Evolutionary conservation across 768 basidiomycete genomes (phyloP), one percentile per base, ranked within the genome.

Genomic region (Amanita rubescens): DNA sequence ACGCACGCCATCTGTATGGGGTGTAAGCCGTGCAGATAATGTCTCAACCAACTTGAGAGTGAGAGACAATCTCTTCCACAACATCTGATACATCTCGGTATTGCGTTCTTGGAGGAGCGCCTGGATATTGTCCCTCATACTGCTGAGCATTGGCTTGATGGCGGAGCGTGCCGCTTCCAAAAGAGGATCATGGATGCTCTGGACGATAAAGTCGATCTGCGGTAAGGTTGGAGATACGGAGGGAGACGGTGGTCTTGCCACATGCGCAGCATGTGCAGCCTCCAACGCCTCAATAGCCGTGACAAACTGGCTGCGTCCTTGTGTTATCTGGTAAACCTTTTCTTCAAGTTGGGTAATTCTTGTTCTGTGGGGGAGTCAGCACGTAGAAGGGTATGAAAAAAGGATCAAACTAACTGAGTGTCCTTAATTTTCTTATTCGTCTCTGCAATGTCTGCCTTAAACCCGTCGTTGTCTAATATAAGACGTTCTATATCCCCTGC

Each of bases 221-320:
- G 60, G 55, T 30, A 48, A 47, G 34, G 12, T 57, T 33, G 45
- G 62, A 24, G 57, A 59, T 32, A 44, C 46, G 5, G 62, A 57
- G 8, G 59, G 56, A 17, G 61, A 49, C 14, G 60, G 57, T 9
- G 62, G 60, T 3, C 54, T 42, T 9, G 57, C 55, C 4, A 59
- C 55, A 49, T 64, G 60, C 14, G 57, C 59, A 37, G 58, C 58
- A 2, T 66, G 50, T 10, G 67, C 63, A 5, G 58, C 57, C 12
- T 59, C 54, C 8, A 71, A 60, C 0, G 69, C 64, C 3, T 49
- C 50, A n/a, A 69, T 59, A 11, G 57, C 54, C 27, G 59, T 55
- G 6, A 17, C 49, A 14, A 66, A 61, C 4, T 56, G 57, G 35
- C 60, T 53, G 14, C 55, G 55, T 10, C 49, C 33, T 20, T 57